phyloP scores from a whole-genome alignment of 352 stramenopile genomes.

The Pythium pectinolyticum region DNA sequence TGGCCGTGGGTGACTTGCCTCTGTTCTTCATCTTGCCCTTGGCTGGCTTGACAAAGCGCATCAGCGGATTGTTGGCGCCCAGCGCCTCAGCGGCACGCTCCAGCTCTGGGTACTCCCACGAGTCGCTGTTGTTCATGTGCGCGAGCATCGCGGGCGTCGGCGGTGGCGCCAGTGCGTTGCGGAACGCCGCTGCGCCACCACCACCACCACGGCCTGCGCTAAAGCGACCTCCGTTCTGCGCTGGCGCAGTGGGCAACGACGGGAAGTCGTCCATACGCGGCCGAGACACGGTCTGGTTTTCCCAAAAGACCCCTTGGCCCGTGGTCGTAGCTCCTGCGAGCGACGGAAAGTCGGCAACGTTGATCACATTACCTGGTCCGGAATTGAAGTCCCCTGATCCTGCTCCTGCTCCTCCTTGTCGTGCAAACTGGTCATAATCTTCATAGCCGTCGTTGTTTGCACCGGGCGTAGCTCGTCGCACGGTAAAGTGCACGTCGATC shows the following conservation, averaged over 20 bases:
- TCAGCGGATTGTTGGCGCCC: slow-evolving; percentile 78
- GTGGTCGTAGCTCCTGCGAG: slow-evolving; percentile 33
- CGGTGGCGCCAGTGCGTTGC: slow-evolving; percentile 66
- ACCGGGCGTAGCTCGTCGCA: slow-evolving; percentile 51
- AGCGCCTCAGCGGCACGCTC: slow-evolving; percentile 62
- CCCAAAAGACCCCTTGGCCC: slow-evolving; percentile 59
- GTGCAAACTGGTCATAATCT: slow-evolving; percentile 49
- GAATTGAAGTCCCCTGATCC: slow-evolving; percentile 1
- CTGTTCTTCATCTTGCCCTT: slow-evolving; percentile 76
- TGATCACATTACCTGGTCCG: slow-evolving; percentile 54
- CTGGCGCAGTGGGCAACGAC: slow-evolving; percentile 34
- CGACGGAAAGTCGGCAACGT: slow-evolving; percentile 85
- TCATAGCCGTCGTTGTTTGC: slow-evolving; percentile 40
- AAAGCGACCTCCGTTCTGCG: slow-evolving; percentile 17
- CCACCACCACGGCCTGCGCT: too few species aligned
- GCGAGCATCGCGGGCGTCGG: slow-evolving; percentile 72
- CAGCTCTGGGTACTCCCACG: slow-evolving; percentile 76
- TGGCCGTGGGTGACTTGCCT: slow-evolving; percentile 14
- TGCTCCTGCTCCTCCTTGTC: slow-evolving; percentile 9
- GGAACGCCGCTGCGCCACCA: slow-evolving; percentile 44
- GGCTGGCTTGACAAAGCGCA: slow-evolving; percentile 74
- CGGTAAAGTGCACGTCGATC: slow-evolving; percentile 86
- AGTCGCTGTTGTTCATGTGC: slow-evolving; percentile 61
- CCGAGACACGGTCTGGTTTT: slow-evolving; percentile 52
- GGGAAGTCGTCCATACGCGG: slow-evolving; percentile 73